Conservation (phyloP, 2,329 filamentous ascomycete species). For the Aphanoascus verrucosus region DNA sequence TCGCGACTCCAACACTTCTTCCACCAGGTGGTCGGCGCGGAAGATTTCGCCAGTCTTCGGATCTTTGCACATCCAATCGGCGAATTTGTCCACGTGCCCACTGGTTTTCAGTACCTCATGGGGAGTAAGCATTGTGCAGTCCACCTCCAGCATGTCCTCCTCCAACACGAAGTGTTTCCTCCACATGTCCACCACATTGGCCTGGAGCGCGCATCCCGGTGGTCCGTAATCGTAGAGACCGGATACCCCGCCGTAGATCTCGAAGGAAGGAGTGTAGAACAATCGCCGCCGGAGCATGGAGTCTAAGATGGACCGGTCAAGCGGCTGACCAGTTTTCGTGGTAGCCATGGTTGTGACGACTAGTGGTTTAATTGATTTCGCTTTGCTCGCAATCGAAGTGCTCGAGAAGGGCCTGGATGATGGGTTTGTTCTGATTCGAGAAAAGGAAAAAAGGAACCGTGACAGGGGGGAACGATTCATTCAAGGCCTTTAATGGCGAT, state of each 20-base stretch:
- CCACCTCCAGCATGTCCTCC: slow-evolving; percentile 91
- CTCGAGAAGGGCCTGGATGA: slow-evolving; percentile 32
- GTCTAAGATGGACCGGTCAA: slow-evolving; percentile 73
- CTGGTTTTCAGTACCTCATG: slow-evolving; percentile 89
- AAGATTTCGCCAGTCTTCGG: slow-evolving; percentile 95
- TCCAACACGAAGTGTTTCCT: slow-evolving; percentile 86
- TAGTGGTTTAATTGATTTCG: slow-evolving; percentile 22
- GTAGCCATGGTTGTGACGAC: slow-evolving; percentile 46
- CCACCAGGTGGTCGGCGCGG: slow-evolving; percentile 89
- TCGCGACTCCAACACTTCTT: slow-evolving; percentile 79
- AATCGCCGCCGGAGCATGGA: slow-evolving; percentile 74
- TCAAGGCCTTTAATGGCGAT: slow-evolving; percentile 16
- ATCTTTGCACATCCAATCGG: slow-evolving; percentile 99
- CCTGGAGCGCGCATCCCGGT: slow-evolving; percentile 73
- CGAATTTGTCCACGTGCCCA: slow-evolving; percentile 95
- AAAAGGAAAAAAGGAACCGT: slow-evolving; percentile 29
- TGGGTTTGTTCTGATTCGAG: slow-evolving; percentile 21
- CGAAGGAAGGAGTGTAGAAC: slow-evolving; percentile 93
- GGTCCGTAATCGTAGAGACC: slow-evolving; percentile 92
- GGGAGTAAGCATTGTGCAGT: slow-evolving; percentile 88
- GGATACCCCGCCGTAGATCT: slow-evolving; percentile 74
- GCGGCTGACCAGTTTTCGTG: slow-evolving; percentile 78
- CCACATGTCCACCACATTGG: slow-evolving; percentile 81
- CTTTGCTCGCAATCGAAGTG: slow-evolving; percentile 26
- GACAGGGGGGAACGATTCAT: slow-evolving; percentile 33